A percentile compares a stretch with the other conserved stretches of the same genome.
Evolutionary conservation across 2,329 filamentous ascomycete genomes (phyloP).

Genomic region (Colletotrichum kahawae): DNA sequence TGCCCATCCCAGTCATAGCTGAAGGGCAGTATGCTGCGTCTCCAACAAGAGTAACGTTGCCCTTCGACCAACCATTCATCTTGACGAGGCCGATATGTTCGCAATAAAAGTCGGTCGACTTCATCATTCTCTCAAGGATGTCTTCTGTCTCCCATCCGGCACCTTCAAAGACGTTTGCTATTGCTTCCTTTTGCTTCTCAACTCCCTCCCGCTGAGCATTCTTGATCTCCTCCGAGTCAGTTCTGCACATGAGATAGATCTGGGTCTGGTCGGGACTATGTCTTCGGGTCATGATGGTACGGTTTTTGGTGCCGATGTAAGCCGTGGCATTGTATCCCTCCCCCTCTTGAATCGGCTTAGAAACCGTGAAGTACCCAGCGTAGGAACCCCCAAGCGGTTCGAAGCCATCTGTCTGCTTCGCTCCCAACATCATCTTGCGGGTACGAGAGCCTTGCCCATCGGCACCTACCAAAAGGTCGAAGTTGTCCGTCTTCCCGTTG

Average conservation of each 20-base stretch:
- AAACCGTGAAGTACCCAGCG: not conserved
- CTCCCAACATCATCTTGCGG: not conserved
- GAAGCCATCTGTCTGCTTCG: not conserved
- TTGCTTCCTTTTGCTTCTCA: slow-evolving; percentile 35
- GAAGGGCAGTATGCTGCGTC: slow-evolving; percentile 59
- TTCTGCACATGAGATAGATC: not conserved
- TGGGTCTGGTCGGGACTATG: not conserved
- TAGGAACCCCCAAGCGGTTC: not conserved
- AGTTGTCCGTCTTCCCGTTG: not conserved
- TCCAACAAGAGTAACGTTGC: slow-evolving; percentile 55
- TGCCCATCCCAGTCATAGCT: slow-evolving; percentile 55
- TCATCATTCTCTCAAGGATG: slow-evolving; percentile 46
- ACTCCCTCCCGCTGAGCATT: slow-evolving; percentile 38
- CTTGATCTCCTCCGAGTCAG: slow-evolving; percentile 1
- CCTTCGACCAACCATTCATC: slow-evolving; percentile 44
- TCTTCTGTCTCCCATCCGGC: slow-evolving; percentile 50
- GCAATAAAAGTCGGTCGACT: slow-evolving; percentile 51
- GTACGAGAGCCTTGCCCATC: not conserved
- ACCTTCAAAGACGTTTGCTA: slow-evolving; percentile 43
- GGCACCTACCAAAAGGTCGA: not conserved
- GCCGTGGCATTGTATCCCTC: not conserved
- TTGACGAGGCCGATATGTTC: slow-evolving; percentile 49
- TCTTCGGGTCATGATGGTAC: not conserved
- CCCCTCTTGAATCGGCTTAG: not conserved
- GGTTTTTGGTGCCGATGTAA: not conserved